Percentiles rank a stretch among this genome's conserved stretches.
phyloP scores from a whole-genome alignment of 2,329 filamentous ascomycete species.

The Ophiobolus disseminans region DNA sequence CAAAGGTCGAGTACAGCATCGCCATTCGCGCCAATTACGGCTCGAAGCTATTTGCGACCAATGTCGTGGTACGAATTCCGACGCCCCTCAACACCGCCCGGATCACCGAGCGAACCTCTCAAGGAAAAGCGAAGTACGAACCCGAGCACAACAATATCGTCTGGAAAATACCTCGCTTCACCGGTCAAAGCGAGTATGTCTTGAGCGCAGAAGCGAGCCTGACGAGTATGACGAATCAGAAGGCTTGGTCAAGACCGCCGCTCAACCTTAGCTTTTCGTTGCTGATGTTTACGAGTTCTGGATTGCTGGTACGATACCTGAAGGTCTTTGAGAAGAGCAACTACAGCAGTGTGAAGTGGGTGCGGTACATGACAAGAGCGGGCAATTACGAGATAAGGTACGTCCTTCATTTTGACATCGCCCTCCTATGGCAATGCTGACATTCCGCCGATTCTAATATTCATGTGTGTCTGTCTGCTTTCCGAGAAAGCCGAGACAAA shows the following conservation, averaged over 20 bases:
- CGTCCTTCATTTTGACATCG: constrained; percentile 4
- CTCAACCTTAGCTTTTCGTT: constrained; percentile 90
- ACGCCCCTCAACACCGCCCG: constrained; percentile 95
- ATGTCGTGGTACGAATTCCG: constrained; percentile 91
- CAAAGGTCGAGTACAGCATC: constrained; percentile 98
- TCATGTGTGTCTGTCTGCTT: neutral
- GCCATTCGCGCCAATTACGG: constrained; percentile 97
- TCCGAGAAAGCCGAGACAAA: no score
- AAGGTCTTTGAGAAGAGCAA: constrained; percentile 99
- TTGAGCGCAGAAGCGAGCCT: constrained; percentile 91
- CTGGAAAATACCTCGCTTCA: constrained; percentile 99
- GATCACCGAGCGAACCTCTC: constrained; percentile 89
- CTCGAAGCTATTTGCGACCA: constrained; percentile 94
- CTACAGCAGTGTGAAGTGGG: constrained; percentile 99
- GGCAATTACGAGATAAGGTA: constrained; percentile 97
- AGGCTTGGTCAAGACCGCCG: constrained; percentile 93
- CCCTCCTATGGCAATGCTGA: neutral
- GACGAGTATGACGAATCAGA: constrained; percentile 97
- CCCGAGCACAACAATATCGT: constrained; percentile 97
- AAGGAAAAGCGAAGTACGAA: constrained; percentile 98
- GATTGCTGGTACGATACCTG: constrained; percentile 87
- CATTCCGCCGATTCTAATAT: neutral
- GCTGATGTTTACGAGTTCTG: constrained; percentile 97
- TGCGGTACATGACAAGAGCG: constrained; percentile 97
- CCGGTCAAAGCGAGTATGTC: constrained; percentile 95